Percentiles rank a stretch among this genome's conserved stretches.
Evolutionary conservation across 1,139 yeast genomes (phyloP).

Genomic region (Nakaseomyces uthaithaninus): DNA sequence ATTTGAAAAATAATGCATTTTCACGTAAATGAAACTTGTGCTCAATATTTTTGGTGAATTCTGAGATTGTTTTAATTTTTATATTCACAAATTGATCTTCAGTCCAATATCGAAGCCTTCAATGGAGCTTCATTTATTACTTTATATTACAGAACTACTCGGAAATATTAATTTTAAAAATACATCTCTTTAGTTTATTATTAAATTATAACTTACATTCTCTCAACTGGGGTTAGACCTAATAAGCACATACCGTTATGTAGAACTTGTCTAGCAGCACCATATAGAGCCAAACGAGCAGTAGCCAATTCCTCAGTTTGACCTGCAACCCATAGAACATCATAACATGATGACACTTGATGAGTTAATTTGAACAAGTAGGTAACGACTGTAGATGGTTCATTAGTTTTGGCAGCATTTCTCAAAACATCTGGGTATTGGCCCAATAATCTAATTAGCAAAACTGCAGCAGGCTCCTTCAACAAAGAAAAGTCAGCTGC

Average conservation of each 20-base stretch:
- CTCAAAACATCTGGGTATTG: conserved; percentile 89
- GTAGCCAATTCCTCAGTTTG: conserved; percentile 80
- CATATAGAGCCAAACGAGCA: conserved; percentile 89
- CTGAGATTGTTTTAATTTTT: too few species aligned
- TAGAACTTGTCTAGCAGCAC: conserved; percentile 84
- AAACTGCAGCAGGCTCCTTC: conserved; percentile 66
- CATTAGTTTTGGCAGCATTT: conserved; percentile 76
- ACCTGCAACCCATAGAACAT: conserved; percentile 94
- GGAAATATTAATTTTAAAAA: too few species aligned
- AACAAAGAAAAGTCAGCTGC: conserved; percentile 65
- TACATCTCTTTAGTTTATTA: too few species aligned
- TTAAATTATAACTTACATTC: too few species aligned
- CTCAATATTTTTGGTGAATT: too few species aligned
- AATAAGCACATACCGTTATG: conserved; percentile 84
- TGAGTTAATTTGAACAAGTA: conserved; percentile 88
- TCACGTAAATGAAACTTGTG: too few species aligned
- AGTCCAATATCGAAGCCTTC: too few species aligned
- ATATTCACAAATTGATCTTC: too few species aligned
- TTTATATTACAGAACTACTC: too few species aligned
- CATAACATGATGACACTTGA: conserved; percentile 91
- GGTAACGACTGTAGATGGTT: conserved; percentile 92
- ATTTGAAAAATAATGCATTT: too few species aligned
- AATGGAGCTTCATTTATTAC: too few species aligned
- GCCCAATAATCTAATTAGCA: conserved; percentile 68
- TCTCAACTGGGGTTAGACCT: conserved; percentile 94